Evolutionary conservation across 2,329 filamentous ascomycete species (phyloP).

Genomic region (Graphiopsis chlorocephala): DNA sequence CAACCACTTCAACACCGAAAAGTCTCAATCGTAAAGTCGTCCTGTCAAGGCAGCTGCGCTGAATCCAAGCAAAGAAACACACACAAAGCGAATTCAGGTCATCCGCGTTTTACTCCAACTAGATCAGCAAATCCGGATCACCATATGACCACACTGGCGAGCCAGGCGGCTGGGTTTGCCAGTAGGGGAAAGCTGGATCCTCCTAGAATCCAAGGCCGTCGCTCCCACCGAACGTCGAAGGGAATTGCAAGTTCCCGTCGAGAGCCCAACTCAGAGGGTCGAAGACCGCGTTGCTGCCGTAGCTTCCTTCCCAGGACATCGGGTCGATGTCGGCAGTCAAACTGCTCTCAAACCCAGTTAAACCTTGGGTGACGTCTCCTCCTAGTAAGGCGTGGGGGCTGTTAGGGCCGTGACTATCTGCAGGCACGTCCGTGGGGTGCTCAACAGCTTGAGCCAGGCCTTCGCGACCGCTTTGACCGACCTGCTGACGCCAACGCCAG

Average conservation of each 20-base stretch:
- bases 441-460: slow-evolving; percentile 64
- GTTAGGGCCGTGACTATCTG: slow-evolving; percentile 26
- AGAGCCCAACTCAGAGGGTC: slow-evolving; percentile 93
- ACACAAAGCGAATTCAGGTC: neutral
- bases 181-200: neutral
- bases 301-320: slow-evolving; percentile 36
- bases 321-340: slow-evolving; percentile 26
- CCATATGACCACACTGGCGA: too few relatives aligned
- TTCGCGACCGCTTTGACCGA: slow-evolving; percentile 46
- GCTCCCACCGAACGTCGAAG: slow-evolving; percentile 40
- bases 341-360: slow-evolving; percentile 20
- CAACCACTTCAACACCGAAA: neutral
- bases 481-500: slow-evolving; percentile 82
- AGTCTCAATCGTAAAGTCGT: neutral
- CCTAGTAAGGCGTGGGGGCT: slow-evolving; percentile 25
- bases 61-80: neutral
- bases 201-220: slow-evolving; percentile 17
- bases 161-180: neutral
- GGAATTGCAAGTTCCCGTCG: slow-evolving; percentile 76
- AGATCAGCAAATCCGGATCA: neutral
- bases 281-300: slow-evolving; percentile 71
- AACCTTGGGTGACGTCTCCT: slow-evolving; percentile 16
- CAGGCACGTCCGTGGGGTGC: slow-evolving; percentile 62
- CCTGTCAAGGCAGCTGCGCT: neutral
- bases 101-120: neutral